Evolutionary conservation across 176 grass and related monocot species (phyloP), one percentile per base, ranked within the genome.

Genomic region (Triticum dicoccoides): DNA sequence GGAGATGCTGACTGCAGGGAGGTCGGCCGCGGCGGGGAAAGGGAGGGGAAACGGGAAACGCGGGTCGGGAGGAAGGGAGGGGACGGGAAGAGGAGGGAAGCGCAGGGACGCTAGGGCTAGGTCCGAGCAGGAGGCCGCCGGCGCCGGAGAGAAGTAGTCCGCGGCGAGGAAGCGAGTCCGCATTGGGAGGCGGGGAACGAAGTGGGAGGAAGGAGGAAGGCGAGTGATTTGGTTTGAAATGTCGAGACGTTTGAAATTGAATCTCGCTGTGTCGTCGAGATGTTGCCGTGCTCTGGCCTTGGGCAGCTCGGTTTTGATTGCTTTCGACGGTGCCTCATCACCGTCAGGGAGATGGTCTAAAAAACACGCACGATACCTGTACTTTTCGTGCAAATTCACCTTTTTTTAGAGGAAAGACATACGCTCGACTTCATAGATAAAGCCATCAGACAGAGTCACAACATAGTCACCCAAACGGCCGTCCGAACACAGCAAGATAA

Each of bases 161-260:
- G 90, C 35, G 82, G 88, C 68, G 73, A 98, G 96, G 87, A 94
- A 98, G 73, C 96, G 91, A 70, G 85, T 80, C 81, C 96, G 81
- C 96, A 98, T 84, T 37, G 81, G 34, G 77, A 24, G 64, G 80
- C 18, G 81, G 80, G 45, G 68, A 54, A 79, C 34, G 74, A 13
- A 62, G 30, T 21, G 75, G 24, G 62, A 32, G 41, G 29, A 30
- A 37, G 51, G 7, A 44, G 63, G 47, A 87, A 9, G 52, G 61
- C 6, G 65, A 18, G 11, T 32, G 61, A 18, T 73, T 71, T 76
- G 37, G 51, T 78, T 86, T 86, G 25, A 76, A 84, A 62, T 33
- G 54, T 74, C 13, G 17, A 39, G 64, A 17, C 3, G 37, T 84
- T 83, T 45, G 81, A 52, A 52, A 52, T 52, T 52, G 49, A 59